Conservation (phyloP, 1,284 basidiomycete species). For the Microbotryum lychnidis-dioicae region DNA sequence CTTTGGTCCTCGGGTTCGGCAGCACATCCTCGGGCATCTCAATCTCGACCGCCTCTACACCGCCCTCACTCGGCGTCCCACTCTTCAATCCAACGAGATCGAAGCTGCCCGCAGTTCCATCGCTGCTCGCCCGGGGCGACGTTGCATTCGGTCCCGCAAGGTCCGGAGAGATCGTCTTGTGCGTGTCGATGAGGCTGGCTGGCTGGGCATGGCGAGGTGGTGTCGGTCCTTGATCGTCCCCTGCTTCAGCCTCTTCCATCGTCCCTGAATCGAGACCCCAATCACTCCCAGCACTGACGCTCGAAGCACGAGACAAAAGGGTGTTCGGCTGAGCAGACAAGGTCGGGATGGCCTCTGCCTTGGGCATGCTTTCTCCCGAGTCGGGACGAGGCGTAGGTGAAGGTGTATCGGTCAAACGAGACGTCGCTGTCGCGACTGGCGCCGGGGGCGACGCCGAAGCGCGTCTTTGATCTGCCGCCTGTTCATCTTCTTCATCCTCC, state of each 20-base stretch:
- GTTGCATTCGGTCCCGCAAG: not conserved
- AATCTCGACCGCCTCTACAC: conserved; percentile 5
- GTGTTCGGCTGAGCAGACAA: not conserved
- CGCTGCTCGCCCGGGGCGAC: conserved; percentile 18
- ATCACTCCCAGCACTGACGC: not conserved
- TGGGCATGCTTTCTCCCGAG: not conserved
- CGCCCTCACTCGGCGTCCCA: conserved; percentile 21
- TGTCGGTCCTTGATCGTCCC: not conserved
- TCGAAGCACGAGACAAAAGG: conserved; percentile 2
- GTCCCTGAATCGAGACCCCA: conserved; percentile 1
- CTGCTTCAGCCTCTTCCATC: not conserved
- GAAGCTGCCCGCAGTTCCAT: conserved; percentile 26
- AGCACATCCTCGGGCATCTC: not conserved
- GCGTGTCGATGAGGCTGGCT: not conserved
- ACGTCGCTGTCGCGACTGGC: not conserved
- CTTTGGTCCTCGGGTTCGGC: not conserved
- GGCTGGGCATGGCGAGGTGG: not conserved
- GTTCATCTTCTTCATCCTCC: conserved; percentile 32
- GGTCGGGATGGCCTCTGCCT: not conserved
- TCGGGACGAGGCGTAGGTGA: not conserved
- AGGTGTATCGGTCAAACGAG: not conserved
- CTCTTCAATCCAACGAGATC: conserved; percentile 30
- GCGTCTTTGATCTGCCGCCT: conserved; percentile 1
- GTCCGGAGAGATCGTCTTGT: conserved; percentile 4
- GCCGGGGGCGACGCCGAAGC: conserved; percentile 8